A percentile compares a stretch with the other conserved stretches of the same genome.
These are phyloP conservation scores for Rhodotorula paludigena DNA, from an alignment of 768 basidiomycete species.

Conservation along the genomic window DNA sequence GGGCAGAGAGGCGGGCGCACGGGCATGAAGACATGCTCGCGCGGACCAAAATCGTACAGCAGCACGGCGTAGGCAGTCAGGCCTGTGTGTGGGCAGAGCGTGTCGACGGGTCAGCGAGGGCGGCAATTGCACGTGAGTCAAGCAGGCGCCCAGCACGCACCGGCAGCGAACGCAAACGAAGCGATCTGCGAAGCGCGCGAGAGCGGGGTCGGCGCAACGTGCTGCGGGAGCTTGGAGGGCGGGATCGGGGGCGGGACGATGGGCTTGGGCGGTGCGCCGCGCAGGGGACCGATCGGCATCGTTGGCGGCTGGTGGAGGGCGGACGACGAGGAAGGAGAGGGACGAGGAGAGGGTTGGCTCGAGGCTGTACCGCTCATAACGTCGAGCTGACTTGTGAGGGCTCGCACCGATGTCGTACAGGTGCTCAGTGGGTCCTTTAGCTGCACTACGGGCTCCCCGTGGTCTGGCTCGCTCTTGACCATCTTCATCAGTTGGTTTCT, in stretches of 20 bases:
- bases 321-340: background rate
- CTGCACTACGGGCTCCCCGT: no score
- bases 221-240: conserved; percentile 33
- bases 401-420: no score
- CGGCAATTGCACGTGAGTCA: rapidly evolving
- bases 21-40: conserved; percentile 40
- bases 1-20: conserved; percentile 10
- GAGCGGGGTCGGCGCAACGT: conserved; percentile 24
- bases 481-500: no score
- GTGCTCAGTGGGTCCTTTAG: no score
- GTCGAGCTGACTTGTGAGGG: no score
- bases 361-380: no score
- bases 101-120: no score
- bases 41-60: conserved; percentile 32
- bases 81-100: no score
- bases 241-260: conserved; percentile 37
- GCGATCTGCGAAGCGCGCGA: conserved; percentile 25
- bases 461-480: no score
- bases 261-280: background rate
- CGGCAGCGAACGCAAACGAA: conserved; percentile 26
- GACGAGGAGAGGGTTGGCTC: no score
- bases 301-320: background rate
- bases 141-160: background rate
- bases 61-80: conserved; percentile 31
- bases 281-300: conserved; percentile 21